These are phyloP conservation scores for Solanum rostratum DNA, from an alignment of 257 asterid genomes.

Conservation along the genomic window DNA sequence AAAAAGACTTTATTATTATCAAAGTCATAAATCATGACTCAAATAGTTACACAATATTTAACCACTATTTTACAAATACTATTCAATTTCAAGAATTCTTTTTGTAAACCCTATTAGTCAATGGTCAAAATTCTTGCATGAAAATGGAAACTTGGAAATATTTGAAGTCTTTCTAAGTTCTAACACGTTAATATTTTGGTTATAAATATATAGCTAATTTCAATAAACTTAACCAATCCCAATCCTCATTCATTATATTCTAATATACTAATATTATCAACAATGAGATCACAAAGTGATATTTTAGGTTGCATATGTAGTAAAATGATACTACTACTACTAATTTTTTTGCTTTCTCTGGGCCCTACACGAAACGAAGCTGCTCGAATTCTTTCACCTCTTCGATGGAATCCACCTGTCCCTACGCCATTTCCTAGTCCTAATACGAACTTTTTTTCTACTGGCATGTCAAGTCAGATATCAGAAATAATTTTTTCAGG, in stretches of 20 bases:
- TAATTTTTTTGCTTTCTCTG: background rate
- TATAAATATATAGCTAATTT: background rate
- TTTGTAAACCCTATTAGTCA: background rate
- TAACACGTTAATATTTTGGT: background rate
- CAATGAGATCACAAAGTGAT: background rate
- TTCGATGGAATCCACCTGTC: slow-evolving; percentile 7
- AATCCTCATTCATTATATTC: background rate
- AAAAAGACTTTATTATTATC: background rate
- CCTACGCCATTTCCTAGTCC: slow-evolving; percentile 21
- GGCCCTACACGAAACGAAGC: background rate
- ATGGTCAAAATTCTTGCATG: background rate
- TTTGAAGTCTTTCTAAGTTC: background rate
- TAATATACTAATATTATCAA: background rate
- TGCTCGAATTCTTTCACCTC: background rate
- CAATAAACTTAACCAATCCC: background rate
- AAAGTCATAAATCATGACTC: background rate
- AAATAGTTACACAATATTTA: background rate
- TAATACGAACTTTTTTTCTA: slow-evolving; percentile 4
- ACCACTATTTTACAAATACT: background rate
- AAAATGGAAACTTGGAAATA: background rate
- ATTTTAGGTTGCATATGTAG: background rate
- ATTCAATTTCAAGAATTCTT: background rate
- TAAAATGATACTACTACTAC: background rate
- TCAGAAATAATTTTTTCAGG: background rate
- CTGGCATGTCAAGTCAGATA: background rate